These are phyloP conservation scores for Ricinus communis DNA, from an alignment of 345 rosid species.

Conservation along the genomic window DNA sequence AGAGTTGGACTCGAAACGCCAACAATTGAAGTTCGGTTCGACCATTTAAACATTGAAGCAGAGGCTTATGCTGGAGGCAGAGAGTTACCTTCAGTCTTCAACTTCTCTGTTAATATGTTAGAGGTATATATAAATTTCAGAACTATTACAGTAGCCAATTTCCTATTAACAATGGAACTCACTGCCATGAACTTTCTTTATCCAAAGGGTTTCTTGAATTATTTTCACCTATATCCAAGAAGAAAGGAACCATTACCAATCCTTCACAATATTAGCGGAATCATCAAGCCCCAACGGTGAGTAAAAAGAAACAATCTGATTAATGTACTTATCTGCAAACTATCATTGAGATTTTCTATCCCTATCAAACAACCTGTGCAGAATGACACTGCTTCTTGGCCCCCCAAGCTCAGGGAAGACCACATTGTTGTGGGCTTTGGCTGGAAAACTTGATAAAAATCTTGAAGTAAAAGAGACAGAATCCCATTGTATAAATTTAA, in stretches of 20 bases:
- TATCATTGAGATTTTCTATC: no score
- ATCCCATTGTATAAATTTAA: no score
- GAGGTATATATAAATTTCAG: conserved; percentile 50
- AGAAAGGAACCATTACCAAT: conserved; percentile 47
- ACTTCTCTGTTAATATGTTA: conserved; percentile 43
- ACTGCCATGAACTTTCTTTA: no score
- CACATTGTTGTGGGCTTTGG: conserved; percentile 49
- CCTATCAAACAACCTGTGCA: conserved; percentile 19
- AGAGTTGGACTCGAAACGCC: conserved; percentile 89
- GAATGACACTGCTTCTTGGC: conserved; percentile 60
- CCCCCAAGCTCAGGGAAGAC: conserved; percentile 68
- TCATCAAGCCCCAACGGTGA: conserved; percentile 54
- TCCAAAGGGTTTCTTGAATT: conserved; percentile 43
- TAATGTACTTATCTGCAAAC: no score
- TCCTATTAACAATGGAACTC: no score
- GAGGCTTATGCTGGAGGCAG: conserved; percentile 64
- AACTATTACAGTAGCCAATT: no score
- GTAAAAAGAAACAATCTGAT: no score
- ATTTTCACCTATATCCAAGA: conserved; percentile 48
- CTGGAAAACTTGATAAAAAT: conserved; percentile 57
- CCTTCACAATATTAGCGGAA: conserved; percentile 51
- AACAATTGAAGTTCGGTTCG: conserved; percentile 83
- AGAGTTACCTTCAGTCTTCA: conserved; percentile 60
- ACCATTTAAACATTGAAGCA: conserved; percentile 61
- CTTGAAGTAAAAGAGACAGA: conserved; percentile 47